Evolutionary conservation across 768 basidiomycete genomes (phyloP), one percentile per base, ranked within the genome.

Genomic region (Hydnum rufescens): DNA sequence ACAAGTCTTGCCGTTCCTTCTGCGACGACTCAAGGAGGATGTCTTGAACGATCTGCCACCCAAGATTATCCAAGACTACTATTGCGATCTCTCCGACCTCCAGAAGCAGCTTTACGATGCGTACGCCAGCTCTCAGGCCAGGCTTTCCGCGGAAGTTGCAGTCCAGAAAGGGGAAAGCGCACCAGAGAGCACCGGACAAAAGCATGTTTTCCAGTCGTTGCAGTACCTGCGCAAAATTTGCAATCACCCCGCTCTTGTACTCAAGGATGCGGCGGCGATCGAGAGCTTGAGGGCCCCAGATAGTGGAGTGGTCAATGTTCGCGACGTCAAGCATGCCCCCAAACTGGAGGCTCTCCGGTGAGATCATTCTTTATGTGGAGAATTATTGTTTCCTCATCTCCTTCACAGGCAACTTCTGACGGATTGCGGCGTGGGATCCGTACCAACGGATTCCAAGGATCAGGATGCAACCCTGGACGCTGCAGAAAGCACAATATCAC

Each of bases 11-110:
- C 95, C 95, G 1, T 99, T 99, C 75, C 69, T 99, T 39, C 72
- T 99, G 16, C 86, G 95, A 39, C 81, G 95, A 23, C 68, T 99
- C 63, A 99, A 99, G 64, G 95, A 99, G 66, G 90, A 99, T 61
- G 95, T 99, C 28, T 69, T 99, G 53, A 68, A 87, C 56, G 95
- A 99, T 62, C 70, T 99, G 2, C 95, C 95, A 1, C 95, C 95
- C 3, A 97, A 99, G 69, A 99, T 99, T 64, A 97, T 99, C 53
- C 95, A 99, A 65, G 95, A 99, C 64, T 97, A 97, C 64, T 92
- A 96, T 62, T 96, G 92, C 70, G 93, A 97, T 62, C 74, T 99
- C 2, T 96, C 93, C 0, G 85, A 89, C 0, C 66, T 97, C 19
- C 95, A 99, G 67, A 90, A 89, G 64, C 71, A 77, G 55, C 74